Base-by-base conservation (phyloP, 129 eudicot species). In the Artemisia tridentata region DNA sequence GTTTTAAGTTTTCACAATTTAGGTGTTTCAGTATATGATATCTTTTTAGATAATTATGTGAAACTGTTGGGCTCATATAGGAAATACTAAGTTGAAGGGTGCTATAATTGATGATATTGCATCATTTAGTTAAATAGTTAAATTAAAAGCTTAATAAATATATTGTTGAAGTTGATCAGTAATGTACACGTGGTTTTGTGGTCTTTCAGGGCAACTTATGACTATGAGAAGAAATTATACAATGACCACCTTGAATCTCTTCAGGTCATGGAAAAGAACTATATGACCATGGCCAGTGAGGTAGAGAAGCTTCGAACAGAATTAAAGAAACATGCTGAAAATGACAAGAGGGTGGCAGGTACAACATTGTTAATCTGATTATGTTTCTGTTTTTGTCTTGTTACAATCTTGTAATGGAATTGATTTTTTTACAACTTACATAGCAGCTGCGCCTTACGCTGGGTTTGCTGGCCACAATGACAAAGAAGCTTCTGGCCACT, bases 251-350 rank as follows among this genome's bases (percentile, higher is more conserved):
- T 93, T 59, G 99, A 93, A 81, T 85, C 96, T 59, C 99, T 93
- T 78, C 97, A 93, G 76, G 97, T 82, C 80, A 93, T 93, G 99
- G 66, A 93, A 73, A 90, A 93, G 84, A 91, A 90, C 78, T 93
- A 93, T 69, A 80, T 84, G 82, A 83, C 88, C 58, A 93, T 93
- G 99, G 91, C 96, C 23, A 82, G 81, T 31, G 99, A 93, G 86
- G 92, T 93, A 82, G 96, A 91, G 75, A 93, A 87, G 83, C 96
- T 93, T 41, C 90, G 95, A 18, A 86, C 88, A 19, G 90, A 85
- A 69, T 78, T 93, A 67, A 85, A 72, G 67, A 93, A 80, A 75
- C 66, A 86, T n/a, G 82, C 99, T 25, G 90, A 84, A 70, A 55
- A 27, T 80, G 97, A 90, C 70, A 91, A 72, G 69, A 82, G 86